A percentile compares a stretch with the other conserved stretches of the same genome.
These are phyloP conservation scores for Kazachstania bromeliacearum DNA, from an alignment of 805 yeast species.

Conservation along the genomic window DNA sequence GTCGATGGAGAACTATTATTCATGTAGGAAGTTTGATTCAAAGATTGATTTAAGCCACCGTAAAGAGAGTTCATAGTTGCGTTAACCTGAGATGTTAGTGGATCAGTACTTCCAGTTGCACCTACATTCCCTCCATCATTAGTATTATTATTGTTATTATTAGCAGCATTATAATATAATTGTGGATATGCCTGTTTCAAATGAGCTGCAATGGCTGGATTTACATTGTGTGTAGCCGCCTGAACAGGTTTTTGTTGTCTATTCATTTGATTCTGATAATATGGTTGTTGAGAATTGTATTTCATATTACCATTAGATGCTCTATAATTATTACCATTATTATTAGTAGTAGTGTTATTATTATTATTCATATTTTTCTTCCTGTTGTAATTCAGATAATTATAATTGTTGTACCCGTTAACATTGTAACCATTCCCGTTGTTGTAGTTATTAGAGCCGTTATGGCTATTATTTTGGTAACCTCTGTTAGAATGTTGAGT, in stretches of 20 bases:
- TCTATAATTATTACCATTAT: constrained; percentile 1
- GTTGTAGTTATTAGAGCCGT: constrained; percentile 3
- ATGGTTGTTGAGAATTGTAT: neutral
- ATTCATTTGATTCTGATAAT: neutral
- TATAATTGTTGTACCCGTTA: constrained; percentile 7
- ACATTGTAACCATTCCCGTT: constrained; percentile 4
- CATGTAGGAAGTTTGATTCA: too few relatives aligned
- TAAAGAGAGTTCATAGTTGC: too few relatives aligned
- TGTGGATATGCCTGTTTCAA: constrained; percentile 21
- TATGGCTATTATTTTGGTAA: constrained; percentile 3
- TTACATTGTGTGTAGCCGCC: constrained; percentile 1
- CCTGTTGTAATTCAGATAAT: too few relatives aligned
- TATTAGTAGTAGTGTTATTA: constrained; percentile 1
- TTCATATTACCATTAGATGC: constrained; percentile 1
- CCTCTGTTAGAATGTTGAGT: neutral
- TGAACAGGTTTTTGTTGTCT: neutral
- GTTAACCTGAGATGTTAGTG: too few relatives aligned
- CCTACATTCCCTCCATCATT: too few relatives aligned
- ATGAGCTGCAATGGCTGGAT: constrained; percentile 12
- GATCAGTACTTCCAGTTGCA: too few relatives aligned
- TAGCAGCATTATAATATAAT: constrained; percentile 12
- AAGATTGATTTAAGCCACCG: too few relatives aligned
- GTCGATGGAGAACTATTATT: too few relatives aligned
- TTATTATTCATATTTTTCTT: constrained; percentile 8
- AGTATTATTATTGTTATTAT: neutral